Percentiles rank a stretch among this genome's conserved stretches.
Evolutionary conservation across 164 flowering plant genomes (phyloP).

Genomic region (Stephania cephalantha): DNA sequence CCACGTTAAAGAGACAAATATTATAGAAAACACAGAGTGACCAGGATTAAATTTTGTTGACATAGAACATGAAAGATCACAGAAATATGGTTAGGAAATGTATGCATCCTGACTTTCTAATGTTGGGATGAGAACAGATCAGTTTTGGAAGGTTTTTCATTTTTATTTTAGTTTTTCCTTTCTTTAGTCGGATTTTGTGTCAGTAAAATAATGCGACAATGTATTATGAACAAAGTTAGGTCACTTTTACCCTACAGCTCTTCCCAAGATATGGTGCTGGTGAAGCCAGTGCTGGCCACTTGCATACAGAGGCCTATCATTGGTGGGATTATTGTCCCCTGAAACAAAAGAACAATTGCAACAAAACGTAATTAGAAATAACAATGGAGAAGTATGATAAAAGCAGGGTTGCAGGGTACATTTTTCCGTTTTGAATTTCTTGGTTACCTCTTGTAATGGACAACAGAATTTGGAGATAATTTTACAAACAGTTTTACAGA

Average conservation of each 20-base stretch:
- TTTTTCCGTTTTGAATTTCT: not conserved
- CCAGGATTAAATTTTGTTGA: not conserved
- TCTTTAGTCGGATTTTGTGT: not conserved
- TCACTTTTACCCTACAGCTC: conserved; percentile 59
- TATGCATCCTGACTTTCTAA: not conserved
- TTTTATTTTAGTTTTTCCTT: not conserved
- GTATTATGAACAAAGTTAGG: not conserved
- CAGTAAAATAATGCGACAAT: not conserved
- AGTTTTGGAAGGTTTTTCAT: not conserved
- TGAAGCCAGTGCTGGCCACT: conserved; percentile 74
- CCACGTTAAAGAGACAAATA: not conserved
- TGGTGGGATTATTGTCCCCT: conserved; percentile 64
- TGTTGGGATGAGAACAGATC: not conserved
- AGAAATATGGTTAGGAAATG: not conserved
- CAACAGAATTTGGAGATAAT: not conserved
- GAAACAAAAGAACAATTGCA: conserved; percentile 8
- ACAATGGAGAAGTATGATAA: not conserved
- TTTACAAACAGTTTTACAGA: too few species aligned
- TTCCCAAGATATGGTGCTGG: conserved; percentile 63
- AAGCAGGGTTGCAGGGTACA: not conserved
- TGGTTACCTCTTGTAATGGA: not conserved
- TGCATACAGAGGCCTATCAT: conserved; percentile 63
- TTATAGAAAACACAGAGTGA: not conserved
- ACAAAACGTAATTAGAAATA: not conserved
- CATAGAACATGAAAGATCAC: not conserved